Evolutionary conservation across 192 early-diverging fungal species (phyloP).

Genomic region (Gryganskiella cystojenkinii): DNA sequence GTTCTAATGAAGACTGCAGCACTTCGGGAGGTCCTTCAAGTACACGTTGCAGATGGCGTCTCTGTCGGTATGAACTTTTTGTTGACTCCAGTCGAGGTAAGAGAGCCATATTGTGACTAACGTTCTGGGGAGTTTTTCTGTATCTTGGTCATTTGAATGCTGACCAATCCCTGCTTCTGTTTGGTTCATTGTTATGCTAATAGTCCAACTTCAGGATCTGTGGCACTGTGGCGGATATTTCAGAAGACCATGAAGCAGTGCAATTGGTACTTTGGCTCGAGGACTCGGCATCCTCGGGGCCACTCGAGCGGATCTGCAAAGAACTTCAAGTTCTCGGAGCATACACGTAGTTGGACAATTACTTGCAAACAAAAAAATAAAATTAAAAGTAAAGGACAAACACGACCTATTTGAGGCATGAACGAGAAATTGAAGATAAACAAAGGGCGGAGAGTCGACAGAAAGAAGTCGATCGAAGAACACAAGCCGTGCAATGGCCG

Average conservation of each 20-base stretch:
- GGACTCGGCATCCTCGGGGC: not conserved
- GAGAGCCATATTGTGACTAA: no score
- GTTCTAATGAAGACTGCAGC: slow-evolving; percentile 18
- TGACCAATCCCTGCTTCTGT: not conserved
- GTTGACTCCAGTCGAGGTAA: slow-evolving; percentile 11
- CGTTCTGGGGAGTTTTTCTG: no score
- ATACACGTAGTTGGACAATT: not conserved
- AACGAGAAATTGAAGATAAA: no score
- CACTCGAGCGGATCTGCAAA: slow-evolving; percentile 10
- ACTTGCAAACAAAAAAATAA: not conserved
- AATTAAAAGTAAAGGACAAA: no score
- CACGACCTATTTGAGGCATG: no score
- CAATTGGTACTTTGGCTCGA: slow-evolving; percentile 14
- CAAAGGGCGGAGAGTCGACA: no score
- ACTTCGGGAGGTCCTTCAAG: slow-evolving; percentile 29
- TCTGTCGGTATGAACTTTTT: slow-evolving; percentile 16
- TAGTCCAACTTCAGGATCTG: slow-evolving; percentile 5
- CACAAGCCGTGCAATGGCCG: no score
- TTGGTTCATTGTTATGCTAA: not conserved
- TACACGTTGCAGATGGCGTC: slow-evolving; percentile 24
- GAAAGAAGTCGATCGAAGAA: no score
- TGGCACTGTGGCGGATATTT: slow-evolving; percentile 8
- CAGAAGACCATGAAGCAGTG: not conserved
- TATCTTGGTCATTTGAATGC: no score
- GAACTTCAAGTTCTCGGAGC: slow-evolving; percentile 15